Evolutionary conservation across 148 eudicot genomes (phyloP), one percentile per base, ranked within the genome.

Genomic region (Gaultheria prostrata): DNA sequence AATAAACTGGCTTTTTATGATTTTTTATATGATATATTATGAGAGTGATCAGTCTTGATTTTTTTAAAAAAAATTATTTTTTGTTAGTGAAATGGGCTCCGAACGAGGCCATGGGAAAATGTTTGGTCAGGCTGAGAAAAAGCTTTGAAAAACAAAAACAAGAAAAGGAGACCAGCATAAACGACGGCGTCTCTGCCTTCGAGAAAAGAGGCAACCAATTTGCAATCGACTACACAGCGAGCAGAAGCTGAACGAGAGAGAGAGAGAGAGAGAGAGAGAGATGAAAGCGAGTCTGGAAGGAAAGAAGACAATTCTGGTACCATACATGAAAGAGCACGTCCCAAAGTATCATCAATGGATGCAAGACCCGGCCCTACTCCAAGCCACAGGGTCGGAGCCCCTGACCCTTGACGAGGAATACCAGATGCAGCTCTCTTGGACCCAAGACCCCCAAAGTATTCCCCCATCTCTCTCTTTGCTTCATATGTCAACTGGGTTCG

Each of bases 401-500:
- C 95, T 95, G 1, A 89, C 94, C 28, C 94, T 95, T 46, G 89
- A 92, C 1, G 87, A 94, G 78, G 98, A 95, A 85, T 95, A 90
- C 72, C 89, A 91, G 35, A 95, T 95, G 98, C 98, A 94, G 85
- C 90, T 92, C 81, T 89, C 99, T n/a, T 96, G 99, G 99, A 86
- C 91, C 77, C 97, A 91, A 86, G 98, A 96, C 84, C 92, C 97
- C 75, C 82, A 83, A 70, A 96, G 98, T 95, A 85, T 18, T 51
- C 10, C 33, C 45, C 53, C n/a, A 70, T 28, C 45, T 77, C 49
- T 30, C 20, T 53, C 81, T 32, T 45, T 43, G 59, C 82, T 28
- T 14, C 12, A 35, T 46, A 0, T 80, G 15, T 26, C 65, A 28
- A 32, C 33, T 80, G 51, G 35, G 63, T 35, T 24, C 20, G 48